Evolutionary conservation across 208 protist genomes (phyloP), one percentile per base, ranked within the genome.

Genomic region (Leishmania guyanensis): DNA sequence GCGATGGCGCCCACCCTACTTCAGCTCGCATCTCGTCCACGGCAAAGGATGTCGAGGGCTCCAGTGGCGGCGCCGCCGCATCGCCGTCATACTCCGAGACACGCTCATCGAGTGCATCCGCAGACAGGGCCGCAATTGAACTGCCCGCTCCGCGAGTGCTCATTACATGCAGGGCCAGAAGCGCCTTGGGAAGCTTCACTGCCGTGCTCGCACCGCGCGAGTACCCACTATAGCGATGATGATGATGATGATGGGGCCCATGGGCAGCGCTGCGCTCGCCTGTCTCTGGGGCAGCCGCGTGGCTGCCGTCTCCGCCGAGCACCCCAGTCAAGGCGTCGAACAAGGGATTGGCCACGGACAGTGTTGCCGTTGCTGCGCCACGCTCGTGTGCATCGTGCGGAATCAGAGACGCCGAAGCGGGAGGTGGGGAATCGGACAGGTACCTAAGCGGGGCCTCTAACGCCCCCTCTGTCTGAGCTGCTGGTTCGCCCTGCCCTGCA

Each of bases 101-200:
- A 51, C 26, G 26, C 69, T 51, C 69, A 29, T 51, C 69, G 26
- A 73, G 5, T 22, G 20, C 16, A 51, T 73, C 5, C 43, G 33
- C 26, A 73, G 33, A 46, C 46, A 51, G 46, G n/a, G 69, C 17
- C 10, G 33, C 51, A 5, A 39, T 5, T 76, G 51, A 64, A 5
- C 74, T n/a, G 39, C 22, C 10, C 39, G 76, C 50, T 12, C 48
- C 74, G 65, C 43, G 53, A 3, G 70, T 50, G 4, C 60, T 71
- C 81, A 84, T 75, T 58, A 77, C 51, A 50, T 84, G 69, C 68
- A 80, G n/a, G 14, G 81, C 81, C 17, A 84, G 81, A 9, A 80
- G 50, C 51, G 81, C 78, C 3, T 73, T 75, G 39, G 81, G 76
- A 62, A 84, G 70, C 51, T 36, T 68, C 56, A 66, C 62, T 20